Base-by-base conservation (phyloP, 2,329 filamentous ascomycete species). In the Pseudofabraea citricarpa region DNA sequence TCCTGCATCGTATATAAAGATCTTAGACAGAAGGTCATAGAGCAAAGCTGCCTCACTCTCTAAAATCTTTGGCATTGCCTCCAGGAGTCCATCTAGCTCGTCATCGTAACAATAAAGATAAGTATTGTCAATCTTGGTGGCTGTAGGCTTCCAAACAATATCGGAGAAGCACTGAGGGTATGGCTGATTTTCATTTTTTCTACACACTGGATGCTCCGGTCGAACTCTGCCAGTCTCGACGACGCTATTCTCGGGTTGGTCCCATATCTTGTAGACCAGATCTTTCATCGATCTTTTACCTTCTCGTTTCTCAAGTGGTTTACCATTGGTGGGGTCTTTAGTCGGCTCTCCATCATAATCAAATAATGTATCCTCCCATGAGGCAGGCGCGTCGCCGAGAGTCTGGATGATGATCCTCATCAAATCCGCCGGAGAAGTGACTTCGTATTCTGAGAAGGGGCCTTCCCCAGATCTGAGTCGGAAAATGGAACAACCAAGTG, bases 1-100 rank as follows among this genome's bases (percentile, higher is more conserved):
- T 29, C 33, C 3, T 19, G 56, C 45, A 36, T 56, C 47, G 41
- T 56, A 56, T 26, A 50, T 47, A 33, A 57, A 53, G 21, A 56
- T 55, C 37, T 49, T 56, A 13, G 48, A 53, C 27, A 56, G 38
- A 7, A 57, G 48, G 23, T 57, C 53, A 19, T 45, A 39, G 8
- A 57, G 51, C 36, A 57, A 47, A 15, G 36, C 40, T 19, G 50
- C 50, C 40, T 59, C 54, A 6, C 45, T 23, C 18, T 49, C 41
- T 5, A 46, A 22, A 27, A 55, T 57, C 35, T 50, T 56, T n/a
- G n/a, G n/a, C n/a, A n/a, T n/a, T n/a, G n/a, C n/a, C n/a, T n/a
- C n/a, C n/a, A n/a, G n/a, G 18, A 51, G 10, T 15, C 2, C 23
- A 4, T 51, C 42, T 21, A 18, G 31, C 37, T 51, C 45, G 20